Evolutionary conservation across 305 asterid species (phyloP).

Genomic region (Plantago rigida): DNA sequence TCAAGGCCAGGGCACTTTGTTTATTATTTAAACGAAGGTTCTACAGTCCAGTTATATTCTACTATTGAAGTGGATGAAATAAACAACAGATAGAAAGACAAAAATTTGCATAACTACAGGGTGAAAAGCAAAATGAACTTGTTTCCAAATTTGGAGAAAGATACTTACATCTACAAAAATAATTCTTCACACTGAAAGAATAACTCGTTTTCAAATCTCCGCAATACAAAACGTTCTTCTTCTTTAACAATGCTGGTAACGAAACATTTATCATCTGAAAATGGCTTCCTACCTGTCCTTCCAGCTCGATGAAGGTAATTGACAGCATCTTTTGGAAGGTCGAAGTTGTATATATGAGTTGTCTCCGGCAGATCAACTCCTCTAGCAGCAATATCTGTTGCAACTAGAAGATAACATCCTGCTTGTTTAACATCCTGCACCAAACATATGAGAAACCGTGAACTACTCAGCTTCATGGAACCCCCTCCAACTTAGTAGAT

Average conservation of each 20-base stretch:
- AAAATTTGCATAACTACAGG: slow-evolving; percentile 9
- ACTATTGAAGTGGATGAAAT: neutral
- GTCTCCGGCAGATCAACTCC: slow-evolving; percentile 89
- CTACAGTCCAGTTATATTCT: neutral
- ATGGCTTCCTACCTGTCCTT: slow-evolving; percentile 88
- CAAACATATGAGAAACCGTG: slow-evolving; percentile 19
- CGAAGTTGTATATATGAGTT: slow-evolving; percentile 83
- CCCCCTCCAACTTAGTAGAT: neutral
- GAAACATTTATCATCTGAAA: slow-evolving; percentile 62
- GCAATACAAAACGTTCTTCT: slow-evolving; percentile 77
- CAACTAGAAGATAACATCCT: slow-evolving; percentile 62
- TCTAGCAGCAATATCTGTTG: slow-evolving; percentile 85
- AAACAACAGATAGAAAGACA: neutral
- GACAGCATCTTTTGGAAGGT: slow-evolving; percentile 73
- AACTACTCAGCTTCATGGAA: slow-evolving; percentile 12
- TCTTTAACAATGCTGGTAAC: slow-evolving; percentile 66
- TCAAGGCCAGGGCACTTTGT: neutral
- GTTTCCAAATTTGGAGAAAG: slow-evolving; percentile 14
- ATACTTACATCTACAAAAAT: slow-evolving; percentile 26
- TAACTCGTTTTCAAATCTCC: slow-evolving; percentile 75
- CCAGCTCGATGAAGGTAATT: slow-evolving; percentile 91
- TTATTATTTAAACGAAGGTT: neutral
- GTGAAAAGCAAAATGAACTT: slow-evolving; percentile 5
- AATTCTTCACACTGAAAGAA: slow-evolving; percentile 64
- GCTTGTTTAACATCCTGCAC: slow-evolving; percentile 60